Evolutionary conservation across 2,329 filamentous ascomycete species (phyloP), one percentile per base, ranked within the genome.

Genomic region (Alternaria dauci): DNA sequence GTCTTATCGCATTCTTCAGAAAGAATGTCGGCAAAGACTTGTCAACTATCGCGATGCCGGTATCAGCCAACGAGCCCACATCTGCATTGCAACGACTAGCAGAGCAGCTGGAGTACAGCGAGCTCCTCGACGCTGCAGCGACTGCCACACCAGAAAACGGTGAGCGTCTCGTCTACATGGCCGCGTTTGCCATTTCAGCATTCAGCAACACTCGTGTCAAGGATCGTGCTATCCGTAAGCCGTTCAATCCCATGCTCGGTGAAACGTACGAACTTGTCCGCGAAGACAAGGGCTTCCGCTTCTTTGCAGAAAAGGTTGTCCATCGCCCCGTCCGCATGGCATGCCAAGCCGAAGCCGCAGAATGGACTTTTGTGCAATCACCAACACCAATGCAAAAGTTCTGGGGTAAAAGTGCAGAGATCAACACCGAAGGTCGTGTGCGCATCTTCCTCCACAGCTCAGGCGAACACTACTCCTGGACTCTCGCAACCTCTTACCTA

Each of bases 21-120:
- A 99, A 98, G 79, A 99, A 99, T 70, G 95, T 98, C 9, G 95
- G 95, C 74, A 99, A 99, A 79, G 95, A 99, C 78, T 83, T 99
- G 50, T 97, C 93, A 61, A 96, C 93, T 3, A 96, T 99, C 67
- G 94, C 93, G 48, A 98, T 98, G 94, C 95, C 95, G 0, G 95
- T 97, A 1, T 96, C 94, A 5, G 90, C 94, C 25, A 99, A 99
- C 78, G 95, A 99, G 76, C 95, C 95, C 0, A 87, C 89, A 1
- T 97, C 94, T 0, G 81, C 96, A 11, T 84, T 98, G 5, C 95
- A 99, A 77, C 90, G 94, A 62, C 86, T 94, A 4, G 91, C 94
- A 0, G 95, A 99, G 78, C 91, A 94, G 72, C 80, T 98, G 48
- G 95, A 99, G 77, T 98, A 99, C 78, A 91, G 92, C 0, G 86